Evolutionary conservation across 1,139 yeast genomes (phyloP), one percentile per base, ranked within the genome.

Genomic region (Eremothecium sinecaudum): DNA sequence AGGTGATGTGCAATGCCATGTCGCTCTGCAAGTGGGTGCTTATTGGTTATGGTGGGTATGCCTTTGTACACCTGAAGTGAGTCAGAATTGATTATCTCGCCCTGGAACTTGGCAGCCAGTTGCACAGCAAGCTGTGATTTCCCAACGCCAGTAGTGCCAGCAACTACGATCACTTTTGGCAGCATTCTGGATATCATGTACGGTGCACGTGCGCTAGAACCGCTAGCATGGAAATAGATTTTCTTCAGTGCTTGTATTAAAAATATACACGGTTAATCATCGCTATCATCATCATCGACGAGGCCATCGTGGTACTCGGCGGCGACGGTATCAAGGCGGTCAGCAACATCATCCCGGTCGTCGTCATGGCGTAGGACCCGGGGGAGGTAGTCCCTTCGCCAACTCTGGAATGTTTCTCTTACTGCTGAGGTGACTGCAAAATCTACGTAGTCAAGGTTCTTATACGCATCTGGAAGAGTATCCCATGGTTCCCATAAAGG

Each of bases 91-190:
- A 90, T 81, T 47, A 90, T 70, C 56, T 92, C 97, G 14, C 98
- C 98, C 55, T 78, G 71, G 37, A 81, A 67, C 15, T 71, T 69
- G 43, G 71, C 67, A 6, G 97, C 96, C 11, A 90, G 58, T 41
- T 86, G 93, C 5, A 86, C 77, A 48, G 74, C 54, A 50, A 75
- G 69, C 49, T 86, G 83, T 1, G 96, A 87, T 53, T 90, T 90
- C 0, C 98, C 98, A n/a, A 86, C 97, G 1, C 98, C 98, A 0
- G 98, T 90, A 24, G 96, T 87, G 0, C 98, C 98, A 5, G 83
- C 82, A n/a, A 83, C 74, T 18, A 83, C 75, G 19, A 82, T 68
- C 8, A 83, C 54, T 37, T 56, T 59, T 34, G n/a, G n/a, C n/a
- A n/a, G n/a, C n/a, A n/a, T n/a, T n/a, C n/a, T n/a, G n/a, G n/a